Evolutionary conservation across 164 flowering plant genomes (phyloP), one percentile per base, ranked within the genome.

Genomic region (Akebia trifoliata): DNA sequence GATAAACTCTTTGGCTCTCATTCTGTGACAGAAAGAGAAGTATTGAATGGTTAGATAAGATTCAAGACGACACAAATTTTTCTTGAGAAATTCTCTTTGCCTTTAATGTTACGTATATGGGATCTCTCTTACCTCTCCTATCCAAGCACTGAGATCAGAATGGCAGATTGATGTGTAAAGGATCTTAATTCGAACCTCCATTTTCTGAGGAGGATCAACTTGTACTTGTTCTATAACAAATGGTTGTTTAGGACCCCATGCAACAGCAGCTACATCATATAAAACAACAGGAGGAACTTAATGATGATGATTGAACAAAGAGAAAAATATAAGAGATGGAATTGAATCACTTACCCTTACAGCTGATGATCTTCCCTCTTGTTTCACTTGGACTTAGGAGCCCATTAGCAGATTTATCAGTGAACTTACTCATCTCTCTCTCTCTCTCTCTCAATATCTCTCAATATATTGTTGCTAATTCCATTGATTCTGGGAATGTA

Each of bases 161-260:
- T 86, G 93, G 43, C 96, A 88, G 20, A 88, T 75, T 0, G 89
- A 86, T 25, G 93, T 76, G 63, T 57, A 85, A 24, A 83, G 67
- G 57, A 83, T 76, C 59, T 71, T 78, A 22, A 85, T 46, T 35
- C 87, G 76, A 47, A 85, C 87, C 70, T 86, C 93, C 81, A 77
- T 61, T 26, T 72, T 63, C 57, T 82, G 75, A 28, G 96, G 96
- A 1, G 89, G 88, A 36, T 75, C 75, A 1, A 88, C 89, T 26
- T 31, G 74, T 12, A 88, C 60, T 45, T 82, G 73, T 59, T 88
- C 84, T 7, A 84, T 69, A 25, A 72, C 69, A 40, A 84, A 49
- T 4, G 81, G 79, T 59, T 75, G 31, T 15, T 74, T 71, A 1
- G 90, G 81, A 8, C 78, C 77, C 72, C 76, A 63, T 18, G 66